Base-by-base conservation (phyloP, 2,329 filamentous ascomycete species). In the Leptodontidium sp. region DNA sequence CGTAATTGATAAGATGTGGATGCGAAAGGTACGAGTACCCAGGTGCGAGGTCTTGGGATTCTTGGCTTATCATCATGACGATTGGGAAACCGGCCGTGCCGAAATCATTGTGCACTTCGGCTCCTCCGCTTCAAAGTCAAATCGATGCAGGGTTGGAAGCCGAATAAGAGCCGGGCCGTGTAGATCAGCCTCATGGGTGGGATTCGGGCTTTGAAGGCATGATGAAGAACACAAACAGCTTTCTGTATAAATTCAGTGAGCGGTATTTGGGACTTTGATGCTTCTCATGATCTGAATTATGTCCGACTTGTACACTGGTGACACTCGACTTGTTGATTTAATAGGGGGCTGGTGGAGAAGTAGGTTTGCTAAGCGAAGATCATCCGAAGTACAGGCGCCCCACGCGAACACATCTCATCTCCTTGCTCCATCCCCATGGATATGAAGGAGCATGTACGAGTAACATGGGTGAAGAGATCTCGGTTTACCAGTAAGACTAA, bases 1-100 rank as follows among this genome's bases (percentile, higher is more conserved):
- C 43, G 29, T 50, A 38, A 63, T 35, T 63, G 45, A 63, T 63
- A 50, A 52, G 29, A 52, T 47, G 61, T 38, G 38, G 43, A 47
- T 38, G 21, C 26, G n/a, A 32, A 32, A 32, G 29, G 29, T 32
- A 32, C 29, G 29, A 32, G n/a, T 24, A 29, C 8, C 61, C n/a
- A 50, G 21, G n/a, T 17, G 21, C 32, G 17, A 38, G 5, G 47
- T 8, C 29, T 47, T 47, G n/a, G 45, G 43, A 50, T 11, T n/a
- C 26, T 63, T 63, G 61, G 45, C 61, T 63, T 52, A 52, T 52
- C 47, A 4, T 38, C 6, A 63, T 47, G 26, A 53, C 7, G 61
- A 38, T 50, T 50, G 29, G 21, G 15, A 63, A 32, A 62, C 45
- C 21, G 47, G 47, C 1, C 14, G 52, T 50, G 35, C 7, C 29